Percentiles rank a stretch among this genome's conserved stretches.
These are phyloP conservation scores for Apiospora koreana DNA, from an alignment of 2,329 filamentous ascomycete species.

Conservation along the genomic window DNA sequence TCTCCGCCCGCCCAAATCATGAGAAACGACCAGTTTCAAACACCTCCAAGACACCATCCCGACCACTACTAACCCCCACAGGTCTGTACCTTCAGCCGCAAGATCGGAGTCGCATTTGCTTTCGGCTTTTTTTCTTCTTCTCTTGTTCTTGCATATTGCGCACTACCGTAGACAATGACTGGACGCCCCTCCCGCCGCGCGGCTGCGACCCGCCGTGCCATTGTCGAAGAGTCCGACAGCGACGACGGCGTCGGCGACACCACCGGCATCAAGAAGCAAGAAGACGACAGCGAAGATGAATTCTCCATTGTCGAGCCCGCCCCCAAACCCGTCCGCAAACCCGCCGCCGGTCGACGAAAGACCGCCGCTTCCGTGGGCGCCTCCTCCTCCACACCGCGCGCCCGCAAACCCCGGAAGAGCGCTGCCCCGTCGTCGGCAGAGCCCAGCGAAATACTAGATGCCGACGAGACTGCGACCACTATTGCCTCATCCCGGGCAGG, in stretches of 20 bases:
- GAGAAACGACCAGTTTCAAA: neutral
- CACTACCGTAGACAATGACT: conserved; percentile 24
- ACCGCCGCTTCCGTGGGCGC: conserved; percentile 41
- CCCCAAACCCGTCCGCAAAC: conserved; percentile 53
- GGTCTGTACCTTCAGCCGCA: neutral
- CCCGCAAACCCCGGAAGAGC: conserved; percentile 45
- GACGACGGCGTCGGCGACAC: conserved; percentile 64
- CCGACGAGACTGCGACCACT: conserved; percentile 44
- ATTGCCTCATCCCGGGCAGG: conserved; percentile 19
- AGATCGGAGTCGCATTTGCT: neutral
- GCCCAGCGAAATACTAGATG: conserved; percentile 61
- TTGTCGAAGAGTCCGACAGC: conserved; percentile 74
- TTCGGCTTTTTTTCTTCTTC: too few species aligned
- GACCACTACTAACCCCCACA: neutral
- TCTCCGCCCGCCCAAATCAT: neutral
- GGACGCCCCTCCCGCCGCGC: conserved; percentile 44
- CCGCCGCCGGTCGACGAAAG: conserved; percentile 35
- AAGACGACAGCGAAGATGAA: conserved; percentile 68
- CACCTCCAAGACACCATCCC: neutral
- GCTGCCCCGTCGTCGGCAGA: conserved; percentile 45
- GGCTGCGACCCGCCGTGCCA: conserved; percentile 63
- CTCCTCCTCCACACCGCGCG: conserved; percentile 42
- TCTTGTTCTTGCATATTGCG: neutral
- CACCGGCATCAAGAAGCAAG: conserved; percentile 48
- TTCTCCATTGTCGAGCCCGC: conserved; percentile 73